Evolutionary conservation across 2,329 filamentous ascomycete genomes (phyloP), one percentile per base, ranked within the genome.

Genomic region (Alternaria alternata): DNA sequence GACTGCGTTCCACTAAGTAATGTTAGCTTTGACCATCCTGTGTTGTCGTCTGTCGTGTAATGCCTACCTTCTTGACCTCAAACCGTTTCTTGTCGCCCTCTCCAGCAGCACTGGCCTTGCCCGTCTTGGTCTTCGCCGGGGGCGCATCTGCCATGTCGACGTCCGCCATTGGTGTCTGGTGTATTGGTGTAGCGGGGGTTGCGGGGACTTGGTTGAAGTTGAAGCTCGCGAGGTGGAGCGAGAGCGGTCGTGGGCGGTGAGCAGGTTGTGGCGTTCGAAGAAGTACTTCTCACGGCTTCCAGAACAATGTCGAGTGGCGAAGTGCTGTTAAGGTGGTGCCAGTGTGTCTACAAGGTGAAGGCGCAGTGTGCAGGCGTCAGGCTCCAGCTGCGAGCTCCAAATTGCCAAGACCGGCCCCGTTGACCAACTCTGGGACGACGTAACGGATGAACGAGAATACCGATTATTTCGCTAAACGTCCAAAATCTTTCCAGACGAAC

Each of bases 121-220:
- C 65, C 18, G 66, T 82, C 78, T 87, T 88, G 44, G 80, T 75
- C 80, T 88, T 87, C 56, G 74, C 69, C 26, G 81, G 77, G 57
- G 85, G 88, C 47, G 91, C 93, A 80, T 98, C 95, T 55, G 92
- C 91, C 95, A 98, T 98, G 75, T 97, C 93, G 51, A 98, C 90
- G 81, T 99, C 95, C 60, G 94, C 92, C 95, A 98, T 98, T 65
- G 44, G 79, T 63, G 56, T 49, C 51, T 57, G 49, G 51, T 69
- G 61, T 59, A 59, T 63, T 56, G 59, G 54, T 54, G 56, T 65
- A 64, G 64, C 64, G 68, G 64, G 65, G 63, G 54, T 39, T 64
- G 65, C 55, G 69, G 70, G 63, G 66, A 70, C 66, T 36, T 58
- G 56, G 41, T 58, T 26, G 38, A 26, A 18, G n/a, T 34, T 16